Base-by-base conservation (phyloP, 2,329 filamentous ascomycete genomes). In the Aspergillus felis region DNA sequence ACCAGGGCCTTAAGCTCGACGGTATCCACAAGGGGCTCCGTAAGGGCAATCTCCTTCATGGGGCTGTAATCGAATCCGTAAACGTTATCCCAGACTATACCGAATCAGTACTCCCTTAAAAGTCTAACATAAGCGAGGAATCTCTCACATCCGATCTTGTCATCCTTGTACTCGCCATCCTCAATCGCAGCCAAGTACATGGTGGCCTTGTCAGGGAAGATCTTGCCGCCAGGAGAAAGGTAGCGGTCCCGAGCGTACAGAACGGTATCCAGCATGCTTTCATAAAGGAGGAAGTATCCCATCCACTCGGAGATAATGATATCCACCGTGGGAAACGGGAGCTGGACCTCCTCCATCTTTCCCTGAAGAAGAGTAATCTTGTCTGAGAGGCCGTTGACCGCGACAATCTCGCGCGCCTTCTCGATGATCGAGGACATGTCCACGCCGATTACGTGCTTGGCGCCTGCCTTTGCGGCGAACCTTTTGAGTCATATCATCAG, bases 271-370 rank as follows among this genome's bases (percentile, higher is more conserved):
- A 99, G 79, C 94, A 99, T 99, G 85, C 86, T 90, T 86, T 99
- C 94, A 79, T 99, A 99, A 60, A 99, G 87, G 54, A 99, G 81
- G 82, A 97, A 97, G 81, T 99, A 99, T 35, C 94, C 94, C 94
- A 99, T 99, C 94, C 94, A 99, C 82, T 99, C 94, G 1, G 93
- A 97, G 75, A 99, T 96, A 79, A 99, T 99, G 74, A 99, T 99
- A 73, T 99, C 94, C 64, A 99, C 94, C 79, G 97, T 90, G 71
- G 91, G 89, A 78, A 89, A 96, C 22, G 94, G 94, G 61, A 99
- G 82, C 71, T 89, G 82, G 49, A 99, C 92, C 80, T 99, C 94
- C 81, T 99, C 94, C 94, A 99, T 99, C 85, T 99, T 99, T 75
- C 94, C 94, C 81, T 97, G 94, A 63, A 99, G 85, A 59, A 99